These are phyloP conservation scores for Sugiyamaella japonica DNA, from an alignment of 1,139 yeast species.

Conservation along the genomic window DNA sequence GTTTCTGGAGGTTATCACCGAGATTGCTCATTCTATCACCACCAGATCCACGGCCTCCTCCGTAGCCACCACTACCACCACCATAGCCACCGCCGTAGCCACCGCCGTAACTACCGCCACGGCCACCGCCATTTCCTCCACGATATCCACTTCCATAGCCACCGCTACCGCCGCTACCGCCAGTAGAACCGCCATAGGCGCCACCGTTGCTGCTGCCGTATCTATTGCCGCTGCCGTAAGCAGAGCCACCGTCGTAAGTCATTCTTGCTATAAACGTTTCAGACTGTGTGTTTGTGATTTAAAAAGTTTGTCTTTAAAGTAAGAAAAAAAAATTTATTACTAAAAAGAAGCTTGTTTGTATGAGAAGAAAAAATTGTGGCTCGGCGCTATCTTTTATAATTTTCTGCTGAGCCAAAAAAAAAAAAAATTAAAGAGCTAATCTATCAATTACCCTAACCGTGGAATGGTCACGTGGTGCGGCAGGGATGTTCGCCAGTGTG, in stretches of 20 bases:
- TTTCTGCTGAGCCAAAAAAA: neutral
- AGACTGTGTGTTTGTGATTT: neutral
- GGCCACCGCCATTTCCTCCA: constrained; percentile 5
- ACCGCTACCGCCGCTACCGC: neutral
- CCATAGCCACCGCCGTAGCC: constrained; percentile 13
- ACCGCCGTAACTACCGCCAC: constrained; percentile 1
- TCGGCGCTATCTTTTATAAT: constrained; percentile 4
- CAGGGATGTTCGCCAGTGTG: too few species aligned
- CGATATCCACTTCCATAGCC: constrained; percentile 9
- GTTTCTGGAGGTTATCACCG: constrained; percentile 64
- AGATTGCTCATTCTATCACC: constrained; percentile 48
- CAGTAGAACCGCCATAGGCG: neutral
- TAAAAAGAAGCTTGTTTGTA: constrained; percentile 4
- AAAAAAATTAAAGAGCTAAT: constrained; percentile 1
- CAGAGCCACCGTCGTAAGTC: constrained; percentile 22
- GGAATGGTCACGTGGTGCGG: neutral
- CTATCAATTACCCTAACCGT: neutral
- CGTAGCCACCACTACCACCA: constrained; percentile 19
- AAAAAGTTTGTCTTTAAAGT: constrained; percentile 4
- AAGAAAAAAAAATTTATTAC: constrained; percentile 12
- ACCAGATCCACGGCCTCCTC: constrained; percentile 33
- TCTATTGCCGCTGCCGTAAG: constrained; percentile 1
- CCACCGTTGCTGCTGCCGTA: neutral
- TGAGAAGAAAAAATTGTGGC: constrained; percentile 5
- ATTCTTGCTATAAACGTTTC: constrained; percentile 12